Evolutionary conservation across 441 rosid species (phyloP), one percentile per base, ranked within the genome.

Genomic region (Lagerstroemia fauriei): DNA sequence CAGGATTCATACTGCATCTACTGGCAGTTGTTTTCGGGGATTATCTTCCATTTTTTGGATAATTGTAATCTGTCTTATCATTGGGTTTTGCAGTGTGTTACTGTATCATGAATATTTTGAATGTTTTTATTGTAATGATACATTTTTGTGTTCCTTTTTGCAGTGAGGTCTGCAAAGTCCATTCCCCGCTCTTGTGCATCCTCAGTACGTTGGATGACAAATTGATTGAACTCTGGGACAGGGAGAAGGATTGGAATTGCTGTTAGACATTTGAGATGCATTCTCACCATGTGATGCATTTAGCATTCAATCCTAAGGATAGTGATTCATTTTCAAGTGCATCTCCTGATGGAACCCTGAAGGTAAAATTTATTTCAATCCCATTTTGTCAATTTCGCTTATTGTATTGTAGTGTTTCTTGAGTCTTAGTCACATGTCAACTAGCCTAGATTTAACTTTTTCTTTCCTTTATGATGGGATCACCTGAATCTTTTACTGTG

Each of bases 1-100:
- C 95, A 93, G 53, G 96, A 97, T 94, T 4, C 18, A 65, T 29
- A 29, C 18, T n/a, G 14, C 27, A 65, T 38, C 44, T 38, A 38
- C 44, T 38, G 2, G 44, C 44, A 38, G 44, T 38, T 63, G 24
- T 69, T 32, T 13, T 20, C 9, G 17, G 14, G 14, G 24, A 61
- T 59, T 22, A 61, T 61, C 29, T 53, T 18, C 59, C 59, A 53
- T 14, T 53, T 53, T 53, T 53, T 12, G 59, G 22, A 14, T 9
- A 18, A 18, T 10, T 53, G 4, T 53, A 22, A 53, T 4, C 20
- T 18, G 17, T 53, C 4, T 53, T 18, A 12, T 53, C 6, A 2
- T 38, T 38, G 44, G 44, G 44, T 38, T 38, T 38, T 2, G 44
- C 44, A 38, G 44, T 38, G 44, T 38, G 44, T 6, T 38, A 38